Percentiles rank a stretch among this genome's conserved stretches.
These are phyloP conservation scores for Fusarium chuoi DNA, from an alignment of 2,329 filamentous ascomycete species.

Conservation along the genomic window DNA sequence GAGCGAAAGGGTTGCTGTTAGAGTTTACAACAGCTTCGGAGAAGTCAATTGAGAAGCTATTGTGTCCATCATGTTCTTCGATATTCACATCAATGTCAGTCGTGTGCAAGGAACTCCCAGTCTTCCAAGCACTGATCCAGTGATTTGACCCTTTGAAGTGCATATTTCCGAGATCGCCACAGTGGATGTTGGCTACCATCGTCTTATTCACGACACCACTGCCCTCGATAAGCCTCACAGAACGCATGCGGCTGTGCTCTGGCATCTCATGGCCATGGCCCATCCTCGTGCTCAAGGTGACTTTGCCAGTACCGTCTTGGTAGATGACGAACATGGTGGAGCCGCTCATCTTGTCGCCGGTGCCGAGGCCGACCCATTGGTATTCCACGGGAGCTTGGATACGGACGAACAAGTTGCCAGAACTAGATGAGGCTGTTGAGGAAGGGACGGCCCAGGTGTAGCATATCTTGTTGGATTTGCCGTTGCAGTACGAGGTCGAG, in stretches of 20 bases:
- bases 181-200: not conserved
- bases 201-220: not conserved
- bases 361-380: not conserved
- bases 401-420: not conserved
- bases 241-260: not conserved
- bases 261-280: not conserved
- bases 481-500: not conserved
- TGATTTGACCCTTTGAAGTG: not conserved
- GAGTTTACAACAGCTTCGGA: not conserved
- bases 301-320: not conserved
- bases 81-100: not conserved
- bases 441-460: not conserved
- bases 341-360: not conserved
- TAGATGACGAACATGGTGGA: not conserved
- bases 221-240: not conserved
- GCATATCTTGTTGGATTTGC: not conserved
- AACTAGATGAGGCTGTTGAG: not conserved
- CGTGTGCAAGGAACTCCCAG: not conserved
- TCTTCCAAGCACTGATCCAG: constrained; percentile 1
- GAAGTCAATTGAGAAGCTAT: not conserved
- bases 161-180: not conserved
- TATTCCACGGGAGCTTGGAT: not conserved
- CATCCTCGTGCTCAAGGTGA: not conserved
- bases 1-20: not conserved
- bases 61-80: not conserved